Base-by-base conservation (phyloP, 495 filamentous ascomycete genomes). In the Pyrenula massariospora region DNA sequence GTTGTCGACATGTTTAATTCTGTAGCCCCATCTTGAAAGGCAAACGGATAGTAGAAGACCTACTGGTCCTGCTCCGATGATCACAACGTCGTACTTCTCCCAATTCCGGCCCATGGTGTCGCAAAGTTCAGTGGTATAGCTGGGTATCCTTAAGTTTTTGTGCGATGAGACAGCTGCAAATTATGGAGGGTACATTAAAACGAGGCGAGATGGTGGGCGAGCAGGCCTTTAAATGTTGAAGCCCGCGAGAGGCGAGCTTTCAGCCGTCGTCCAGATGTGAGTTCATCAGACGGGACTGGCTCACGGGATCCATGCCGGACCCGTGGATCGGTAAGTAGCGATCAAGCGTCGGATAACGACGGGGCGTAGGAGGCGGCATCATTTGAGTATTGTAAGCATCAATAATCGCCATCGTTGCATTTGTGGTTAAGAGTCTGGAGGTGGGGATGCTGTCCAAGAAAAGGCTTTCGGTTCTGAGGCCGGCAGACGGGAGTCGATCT, bases 51-150 rank as follows among this genome's bases (percentile, higher is more conserved):
- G 78, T 63, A 91, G 80, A 54, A 94, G 78, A 48, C 90, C 91
- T 24, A 88, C 89, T n/a, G 91, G 89, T 25, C 90, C 89, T 52
- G 90, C 91, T 58, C 90, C 90, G 56, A 96, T 76, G 63, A 96
- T 90, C 63, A 94, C 88, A 58, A 86, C 81, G 62, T 88, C 85
- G 31, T 42, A 42, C 31, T 15, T 42, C 31, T 42, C 8, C 31
- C 8, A 15, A 42, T 42, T 15, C 31, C 31, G 8, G 8, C 8
- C 15, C 31, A 42, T 42, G 31, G 8, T 42, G 31, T 42, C 15
- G 31, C 31, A 8, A 5, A 15, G 8, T 42, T 42, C 15, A 15
- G 8, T 15, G 31, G 15, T 42, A 15, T 42, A 15, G 31, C 15
- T 42, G 31, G 15, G 31, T 42, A 5, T 15, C 8, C 8, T 42